Percentiles rank a stretch among this genome's conserved stretches.
Evolutionary conservation across 768 basidiomycete species (phyloP).

Genomic region (Rossbeevera mucosa): DNA sequence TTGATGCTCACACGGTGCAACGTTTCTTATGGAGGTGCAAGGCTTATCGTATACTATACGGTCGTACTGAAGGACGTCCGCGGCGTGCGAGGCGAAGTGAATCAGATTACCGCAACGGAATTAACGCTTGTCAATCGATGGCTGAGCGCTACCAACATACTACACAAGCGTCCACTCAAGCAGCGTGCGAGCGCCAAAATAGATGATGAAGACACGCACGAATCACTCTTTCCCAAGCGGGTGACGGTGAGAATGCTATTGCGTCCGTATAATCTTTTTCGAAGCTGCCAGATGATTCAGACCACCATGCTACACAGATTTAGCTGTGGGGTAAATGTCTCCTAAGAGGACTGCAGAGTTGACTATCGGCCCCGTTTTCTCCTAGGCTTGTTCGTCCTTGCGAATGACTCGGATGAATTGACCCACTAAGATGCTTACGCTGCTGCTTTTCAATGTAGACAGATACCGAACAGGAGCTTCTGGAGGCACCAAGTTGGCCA

Average conservation of each 20-base stretch:
- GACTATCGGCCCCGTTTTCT: not conserved
- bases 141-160: not conserved
- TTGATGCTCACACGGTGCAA: not conserved
- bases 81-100: not conserved
- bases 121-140: not conserved
- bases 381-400: not conserved
- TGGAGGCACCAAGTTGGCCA: not conserved
- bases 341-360: not conserved
- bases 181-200: not conserved
- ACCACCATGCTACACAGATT: not conserved
- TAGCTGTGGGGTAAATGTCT: conserved; percentile 1
- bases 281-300: not conserved
- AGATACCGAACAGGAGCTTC: not conserved
- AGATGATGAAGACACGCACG: not conserved
- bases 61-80: not conserved
- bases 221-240: not conserved
- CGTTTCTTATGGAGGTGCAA: not conserved
- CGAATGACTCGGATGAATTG: not conserved
- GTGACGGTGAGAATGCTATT: not conserved
- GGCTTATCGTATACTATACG: not conserved
- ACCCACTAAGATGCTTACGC: not conserved
- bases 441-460: not conserved
- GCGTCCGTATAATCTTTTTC: not conserved
- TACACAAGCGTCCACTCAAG: not conserved
- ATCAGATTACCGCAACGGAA: not conserved